phyloP scores from a whole-genome alignment of 2,329 filamentous ascomycete genomes.

The Phoma sp. region DNA sequence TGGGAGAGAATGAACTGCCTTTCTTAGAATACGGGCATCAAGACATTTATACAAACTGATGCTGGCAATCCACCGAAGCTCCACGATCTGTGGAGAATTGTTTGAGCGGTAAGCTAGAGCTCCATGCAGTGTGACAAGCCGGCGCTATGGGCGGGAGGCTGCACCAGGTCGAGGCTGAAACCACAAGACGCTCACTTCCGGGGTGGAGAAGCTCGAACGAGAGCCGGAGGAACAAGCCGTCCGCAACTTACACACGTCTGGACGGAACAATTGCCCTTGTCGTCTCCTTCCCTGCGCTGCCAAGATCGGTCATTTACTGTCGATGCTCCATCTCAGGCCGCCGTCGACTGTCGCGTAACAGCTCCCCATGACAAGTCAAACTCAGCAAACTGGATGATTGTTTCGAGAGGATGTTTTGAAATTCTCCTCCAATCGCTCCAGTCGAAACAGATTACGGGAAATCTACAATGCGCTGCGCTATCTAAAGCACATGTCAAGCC shows the following conservation, averaged over 20 bases:
- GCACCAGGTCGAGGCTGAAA: slow-evolving; percentile 14
- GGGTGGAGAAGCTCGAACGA: neutral
- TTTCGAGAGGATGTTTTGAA: slow-evolving; percentile 5
- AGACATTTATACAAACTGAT: slow-evolving; percentile 9
- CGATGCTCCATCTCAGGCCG: slow-evolving; percentile 1
- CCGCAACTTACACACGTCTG: neutral
- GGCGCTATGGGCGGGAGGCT: slow-evolving; percentile 13
- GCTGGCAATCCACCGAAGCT: neutral
- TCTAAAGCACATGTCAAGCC: slow-evolving; percentile 5
- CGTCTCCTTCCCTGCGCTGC: slow-evolving; percentile 1
- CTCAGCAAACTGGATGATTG: neutral
- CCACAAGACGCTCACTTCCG: neutral
- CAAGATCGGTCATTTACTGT: slow-evolving; percentile 1
- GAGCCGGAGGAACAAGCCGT: neutral
- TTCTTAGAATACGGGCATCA: slow-evolving; percentile 1
- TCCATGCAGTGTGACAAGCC: slow-evolving; percentile 12
- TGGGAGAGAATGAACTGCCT: slow-evolving; percentile 15
- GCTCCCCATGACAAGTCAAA: neutral
- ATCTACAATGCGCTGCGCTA: neutral
- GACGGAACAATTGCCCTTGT: neutral
- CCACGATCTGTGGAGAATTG: slow-evolving; percentile 1
- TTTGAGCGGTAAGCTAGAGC: slow-evolving; percentile 9
- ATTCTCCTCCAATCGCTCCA: slow-evolving; percentile 16
- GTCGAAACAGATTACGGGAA: slow-evolving; percentile 2
- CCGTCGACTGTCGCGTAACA: neutral